Evolutionary conservation across 1,139 yeast genomes (phyloP).

Genomic region (Suhomyces anneliseae): DNA sequence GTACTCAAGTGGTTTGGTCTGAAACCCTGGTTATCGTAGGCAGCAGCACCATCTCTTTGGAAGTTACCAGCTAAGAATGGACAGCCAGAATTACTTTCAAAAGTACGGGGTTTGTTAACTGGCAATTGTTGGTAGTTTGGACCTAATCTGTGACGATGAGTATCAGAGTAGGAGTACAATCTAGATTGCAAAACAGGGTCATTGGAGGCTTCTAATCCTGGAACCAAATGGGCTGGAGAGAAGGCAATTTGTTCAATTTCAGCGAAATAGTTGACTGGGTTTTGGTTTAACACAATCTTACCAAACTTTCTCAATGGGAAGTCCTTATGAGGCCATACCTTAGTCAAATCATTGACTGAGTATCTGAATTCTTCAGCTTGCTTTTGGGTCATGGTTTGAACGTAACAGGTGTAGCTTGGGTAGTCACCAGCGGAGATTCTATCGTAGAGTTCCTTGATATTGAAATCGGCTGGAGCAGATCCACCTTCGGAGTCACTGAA

Average conservation of each 20-base stretch:
- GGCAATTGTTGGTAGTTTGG: conserved; percentile 33
- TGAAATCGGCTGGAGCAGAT: conserved; percentile 57
- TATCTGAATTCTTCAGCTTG: conserved; percentile 61
- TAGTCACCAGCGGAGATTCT: conserved; percentile 57
- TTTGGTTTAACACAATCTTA: conserved; percentile 52
- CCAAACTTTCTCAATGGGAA: conserved; percentile 62
- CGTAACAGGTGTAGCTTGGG: conserved; percentile 65
- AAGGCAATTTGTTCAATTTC: conserved; percentile 63
- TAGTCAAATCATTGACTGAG: conserved; percentile 69
- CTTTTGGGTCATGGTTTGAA: conserved; percentile 68
- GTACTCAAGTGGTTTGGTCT: conserved; percentile 36
- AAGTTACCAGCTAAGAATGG: conserved; percentile 39
- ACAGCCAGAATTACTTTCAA: conserved; percentile 21
- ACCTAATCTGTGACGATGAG: conserved; percentile 58
- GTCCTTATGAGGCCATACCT: conserved; percentile 59
- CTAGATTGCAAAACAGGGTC: conserved; percentile 62
- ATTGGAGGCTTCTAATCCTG: conserved; percentile 59
- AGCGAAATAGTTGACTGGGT: conserved; percentile 57
- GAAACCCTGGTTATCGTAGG: conserved; percentile 21
- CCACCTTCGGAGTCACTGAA: conserved; percentile 64
- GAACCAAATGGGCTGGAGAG: conserved; percentile 59
- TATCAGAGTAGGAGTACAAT: conserved; percentile 58
- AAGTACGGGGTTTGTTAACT: conserved; percentile 24
- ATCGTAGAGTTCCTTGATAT: conserved; percentile 63
- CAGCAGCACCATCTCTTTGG: conserved; percentile 40